Percentiles rank a stretch among this genome's conserved stretches.
These are phyloP conservation scores for Aspergillus aculeatus DNA, from an alignment of 2,329 filamentous ascomycete genomes.

Conservation along the genomic window DNA sequence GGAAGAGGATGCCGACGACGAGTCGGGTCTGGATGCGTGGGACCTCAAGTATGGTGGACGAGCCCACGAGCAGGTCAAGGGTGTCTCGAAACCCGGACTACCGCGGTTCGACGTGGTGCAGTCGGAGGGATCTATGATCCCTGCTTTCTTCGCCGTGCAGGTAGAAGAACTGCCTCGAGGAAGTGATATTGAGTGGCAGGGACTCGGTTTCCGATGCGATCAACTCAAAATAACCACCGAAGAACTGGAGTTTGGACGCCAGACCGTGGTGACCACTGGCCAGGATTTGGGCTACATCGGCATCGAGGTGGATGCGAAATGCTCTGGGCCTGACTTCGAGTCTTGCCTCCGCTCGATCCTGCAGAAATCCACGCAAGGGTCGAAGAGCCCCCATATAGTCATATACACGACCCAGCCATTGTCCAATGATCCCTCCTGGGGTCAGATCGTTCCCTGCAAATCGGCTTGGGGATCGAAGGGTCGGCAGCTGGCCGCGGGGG, in stretches of 20 bases:
- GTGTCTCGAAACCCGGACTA: slow-evolving; percentile 20
- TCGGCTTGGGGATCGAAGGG: slow-evolving; percentile 42
- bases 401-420: slow-evolving; percentile 37
- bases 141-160: slow-evolving; percentile 72
- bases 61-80: slow-evolving; percentile 41
- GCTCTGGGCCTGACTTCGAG: slow-evolving; percentile 20
- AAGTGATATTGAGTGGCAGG: slow-evolving; percentile 81
- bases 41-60: slow-evolving; percentile 58
- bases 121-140: slow-evolving; percentile 37
- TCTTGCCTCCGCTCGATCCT: slow-evolving; percentile 26
- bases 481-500: slow-evolving; percentile 34
- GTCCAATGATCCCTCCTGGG: slow-evolving; percentile 22
- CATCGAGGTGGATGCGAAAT: slow-evolving; percentile 30
- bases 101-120: slow-evolving; percentile 29
- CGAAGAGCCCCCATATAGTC: slow-evolving; percentile 26
- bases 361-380: slow-evolving; percentile 13
- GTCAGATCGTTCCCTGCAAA: slow-evolving; percentile 44
- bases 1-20: slow-evolving; percentile 49
- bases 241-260: slow-evolving; percentile 16
- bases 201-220: slow-evolving; percentile 56
- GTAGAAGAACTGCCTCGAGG: slow-evolving; percentile 73
- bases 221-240: slow-evolving; percentile 23
- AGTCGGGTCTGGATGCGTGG: slow-evolving; percentile 47
- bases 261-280: slow-evolving; percentile 24
- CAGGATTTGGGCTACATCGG: slow-evolving; percentile 27